Conservation (phyloP, 495 filamentous ascomycete species). For the Chaetomium fimeti region DNA sequence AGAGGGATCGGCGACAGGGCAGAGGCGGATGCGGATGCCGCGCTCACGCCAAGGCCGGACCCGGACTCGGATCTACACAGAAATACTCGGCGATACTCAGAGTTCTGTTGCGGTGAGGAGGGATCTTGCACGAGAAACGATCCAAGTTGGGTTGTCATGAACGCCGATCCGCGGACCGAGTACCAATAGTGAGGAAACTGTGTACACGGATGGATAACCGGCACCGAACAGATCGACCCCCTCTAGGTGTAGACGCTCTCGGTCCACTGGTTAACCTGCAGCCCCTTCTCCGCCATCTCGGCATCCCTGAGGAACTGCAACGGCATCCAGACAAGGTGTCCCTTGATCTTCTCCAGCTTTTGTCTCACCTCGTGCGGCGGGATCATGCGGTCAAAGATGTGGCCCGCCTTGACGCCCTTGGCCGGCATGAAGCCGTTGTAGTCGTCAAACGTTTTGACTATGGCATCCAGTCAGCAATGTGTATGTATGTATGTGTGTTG, state of each 20-base stretch:
- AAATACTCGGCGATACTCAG: neutral
- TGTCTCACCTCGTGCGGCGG: slow-evolving; percentile 65
- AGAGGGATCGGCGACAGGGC: neutral
- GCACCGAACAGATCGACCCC: neutral
- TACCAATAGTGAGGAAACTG: no score
- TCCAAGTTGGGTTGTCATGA: neutral
- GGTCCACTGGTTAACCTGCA: slow-evolving; percentile 52
- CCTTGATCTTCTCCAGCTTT: slow-evolving; percentile 76
- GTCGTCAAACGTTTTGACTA: slow-evolving; percentile 83
- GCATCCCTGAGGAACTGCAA: slow-evolving; percentile 81
- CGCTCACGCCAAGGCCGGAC: neutral
- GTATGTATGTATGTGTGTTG: neutral
- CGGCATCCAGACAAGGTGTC: slow-evolving; percentile 95
- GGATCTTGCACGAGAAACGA: neutral
- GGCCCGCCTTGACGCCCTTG: slow-evolving; percentile 70
- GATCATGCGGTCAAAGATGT: slow-evolving; percentile 76
- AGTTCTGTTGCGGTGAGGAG: neutral
- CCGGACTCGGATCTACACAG: slow-evolving; percentile 5
- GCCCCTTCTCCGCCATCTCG: slow-evolving; percentile 84
- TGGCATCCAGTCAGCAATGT: neutral
- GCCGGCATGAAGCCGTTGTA: slow-evolving; percentile 76
- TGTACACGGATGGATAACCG: neutral
- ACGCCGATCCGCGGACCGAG: neutral
- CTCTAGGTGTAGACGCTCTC: slow-evolving; percentile 49
- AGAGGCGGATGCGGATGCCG: neutral